phyloP scores from a whole-genome alignment of 164 flowering plant species.

The Dillenia turbinata region DNA sequence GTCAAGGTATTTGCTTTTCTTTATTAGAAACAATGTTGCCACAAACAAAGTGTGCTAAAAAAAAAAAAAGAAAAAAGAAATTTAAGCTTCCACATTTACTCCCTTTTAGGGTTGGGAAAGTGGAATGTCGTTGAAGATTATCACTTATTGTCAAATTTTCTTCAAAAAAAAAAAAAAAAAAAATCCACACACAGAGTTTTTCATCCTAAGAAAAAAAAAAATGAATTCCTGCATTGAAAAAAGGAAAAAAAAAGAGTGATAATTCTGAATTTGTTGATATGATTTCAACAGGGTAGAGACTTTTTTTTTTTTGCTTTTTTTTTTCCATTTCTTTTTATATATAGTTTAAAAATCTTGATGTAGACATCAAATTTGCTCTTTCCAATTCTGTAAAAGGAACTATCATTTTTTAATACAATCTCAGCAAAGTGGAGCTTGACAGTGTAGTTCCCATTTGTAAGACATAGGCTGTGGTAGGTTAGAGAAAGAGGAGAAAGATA shows the following conservation, averaged over 20 bases:
- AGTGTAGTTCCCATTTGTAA: conserved; percentile 66
- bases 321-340: background rate
- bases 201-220: too few relatives aligned
- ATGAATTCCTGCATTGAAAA: conserved; percentile 41
- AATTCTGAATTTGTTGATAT: background rate
- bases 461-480: conserved; percentile 79
- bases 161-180: background rate
- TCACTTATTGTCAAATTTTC: background rate
- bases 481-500: conserved; percentile 70
- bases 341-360: conserved; percentile 40
- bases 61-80: too few relatives aligned
- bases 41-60: too few relatives aligned
- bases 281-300: background rate
- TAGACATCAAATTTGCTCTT: conserved; percentile 69
- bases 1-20: too few relatives aligned
- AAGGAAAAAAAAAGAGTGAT: background rate
- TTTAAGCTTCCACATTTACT: too few relatives aligned
- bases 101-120: too few relatives aligned
- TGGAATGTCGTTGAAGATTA: too few relatives aligned
- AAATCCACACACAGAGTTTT: too few relatives aligned
- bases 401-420: conserved; percentile 48
- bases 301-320: too few relatives aligned
- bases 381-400: conserved; percentile 56
- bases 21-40: too few relatives aligned
- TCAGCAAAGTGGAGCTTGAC: conserved; percentile 86